Evolutionary conservation across 768 basidiomycete genomes (phyloP).

Genomic region (Kwoniella mangroviensis): DNA sequence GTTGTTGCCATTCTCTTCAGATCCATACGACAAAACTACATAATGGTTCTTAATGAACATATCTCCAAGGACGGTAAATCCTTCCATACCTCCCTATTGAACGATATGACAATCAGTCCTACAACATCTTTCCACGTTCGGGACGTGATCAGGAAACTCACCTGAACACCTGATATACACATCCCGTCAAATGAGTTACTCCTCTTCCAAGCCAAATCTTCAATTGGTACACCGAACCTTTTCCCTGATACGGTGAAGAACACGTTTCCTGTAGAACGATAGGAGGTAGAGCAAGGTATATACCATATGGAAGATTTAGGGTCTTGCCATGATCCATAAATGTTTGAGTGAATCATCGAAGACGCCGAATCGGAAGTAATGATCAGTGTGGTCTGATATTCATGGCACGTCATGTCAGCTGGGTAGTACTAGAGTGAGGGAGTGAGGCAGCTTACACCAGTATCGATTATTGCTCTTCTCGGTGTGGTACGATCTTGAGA

Average conservation of each 20-base stretch:
- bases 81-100: constrained; percentile 40
- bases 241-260: constrained; percentile 29
- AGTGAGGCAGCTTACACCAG: constrained; percentile 24
- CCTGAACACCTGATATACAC: constrained; percentile 41
- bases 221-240: constrained; percentile 32
- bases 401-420: neutral
- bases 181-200: constrained; percentile 12
- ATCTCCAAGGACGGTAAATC: constrained; percentile 47
- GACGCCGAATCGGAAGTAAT: constrained; percentile 30
- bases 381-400: constrained; percentile 33
- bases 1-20: neutral
- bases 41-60: constrained; percentile 53
- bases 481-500: constrained; percentile 22
- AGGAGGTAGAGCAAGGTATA: constrained; percentile 29
- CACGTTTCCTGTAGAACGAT: constrained; percentile 22
- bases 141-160: neutral
- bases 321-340: constrained; percentile 19
- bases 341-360: constrained; percentile 19
- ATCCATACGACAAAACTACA: constrained; percentile 37
- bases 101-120: neutral
- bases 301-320: constrained; percentile 25
- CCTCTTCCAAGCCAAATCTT: constrained; percentile 39
- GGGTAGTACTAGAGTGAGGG: too few relatives aligned
- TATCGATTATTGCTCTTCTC: constrained; percentile 35
- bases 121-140: neutral